Conservation (phyloP, 2,329 filamentous ascomycete genomes). For the Pseudofabraea citricarpa region DNA sequence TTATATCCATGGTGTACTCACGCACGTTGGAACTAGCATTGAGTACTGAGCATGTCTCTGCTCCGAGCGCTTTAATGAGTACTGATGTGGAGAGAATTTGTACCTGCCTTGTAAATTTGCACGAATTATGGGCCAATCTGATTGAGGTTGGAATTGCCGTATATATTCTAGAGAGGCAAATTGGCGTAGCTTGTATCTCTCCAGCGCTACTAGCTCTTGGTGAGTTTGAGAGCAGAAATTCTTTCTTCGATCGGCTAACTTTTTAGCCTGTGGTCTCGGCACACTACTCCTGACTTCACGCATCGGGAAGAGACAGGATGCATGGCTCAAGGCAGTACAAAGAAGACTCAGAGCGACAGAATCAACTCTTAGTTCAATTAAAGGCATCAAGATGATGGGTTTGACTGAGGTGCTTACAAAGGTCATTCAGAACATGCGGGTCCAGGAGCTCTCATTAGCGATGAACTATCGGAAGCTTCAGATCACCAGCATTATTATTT, state of each 20-base stretch:
- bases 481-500: not conserved
- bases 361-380: conserved; percentile 21
- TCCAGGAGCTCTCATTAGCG: conserved; percentile 13
- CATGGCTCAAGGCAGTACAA: conserved; percentile 10
- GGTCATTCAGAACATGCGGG: conserved; percentile 29
- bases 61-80: conserved; percentile 24
- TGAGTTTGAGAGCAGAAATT: conserved; percentile 1
- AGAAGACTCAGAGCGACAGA: conserved; percentile 14
- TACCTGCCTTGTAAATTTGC: conserved; percentile 23
- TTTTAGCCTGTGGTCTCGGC: not conserved
- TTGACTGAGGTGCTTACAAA: conserved; percentile 27
- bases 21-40: conserved; percentile 20
- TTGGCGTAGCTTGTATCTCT: conserved; percentile 12
- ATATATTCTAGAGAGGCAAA: conserved; percentile 21
- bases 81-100: conserved; percentile 17
- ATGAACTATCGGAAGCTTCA: conserved; percentile 10
- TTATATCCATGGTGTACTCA: conserved; percentile 22
- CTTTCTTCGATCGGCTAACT: not conserved
- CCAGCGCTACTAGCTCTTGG: conserved; percentile 9
- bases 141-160: conserved; percentile 22
- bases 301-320: not conserved
- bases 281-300: not conserved
- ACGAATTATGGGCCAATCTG: conserved; percentile 22
- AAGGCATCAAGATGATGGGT: conserved; percentile 26
- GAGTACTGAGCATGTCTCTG: conserved; percentile 17